Conservation (phyloP, 805 yeast species). For the Yarrowia divulgata region DNA sequence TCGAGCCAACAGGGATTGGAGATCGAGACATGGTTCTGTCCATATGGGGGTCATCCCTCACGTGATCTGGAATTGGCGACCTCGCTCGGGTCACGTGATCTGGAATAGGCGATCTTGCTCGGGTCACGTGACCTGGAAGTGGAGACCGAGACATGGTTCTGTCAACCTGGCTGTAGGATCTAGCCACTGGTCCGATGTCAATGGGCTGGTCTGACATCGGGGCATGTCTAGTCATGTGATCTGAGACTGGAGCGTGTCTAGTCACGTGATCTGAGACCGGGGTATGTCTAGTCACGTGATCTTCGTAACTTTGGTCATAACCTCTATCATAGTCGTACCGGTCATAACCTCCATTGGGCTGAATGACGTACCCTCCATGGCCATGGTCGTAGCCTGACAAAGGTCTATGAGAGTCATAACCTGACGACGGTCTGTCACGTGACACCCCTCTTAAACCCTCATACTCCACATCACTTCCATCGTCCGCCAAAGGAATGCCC, state of each 20-base stretch:
- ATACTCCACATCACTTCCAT: slow-evolving; percentile 7
- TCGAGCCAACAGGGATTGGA: no score
- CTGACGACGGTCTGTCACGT: no score
- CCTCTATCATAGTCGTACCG: neutral
- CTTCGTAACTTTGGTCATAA: neutral
- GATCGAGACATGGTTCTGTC: neutral
- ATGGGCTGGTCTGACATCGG: no score
- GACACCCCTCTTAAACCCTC: neutral
- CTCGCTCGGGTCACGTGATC: neutral
- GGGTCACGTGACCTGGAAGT: neutral
- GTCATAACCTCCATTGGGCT: neutral
- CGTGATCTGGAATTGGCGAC: neutral
- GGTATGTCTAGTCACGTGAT: slow-evolving; percentile 3
- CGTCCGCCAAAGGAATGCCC: slow-evolving; percentile 9
- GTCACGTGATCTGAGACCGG: neutral
- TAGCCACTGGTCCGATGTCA: no score
- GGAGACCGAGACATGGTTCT: neutral
- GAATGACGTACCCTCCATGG: neutral
- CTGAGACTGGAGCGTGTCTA: no score
- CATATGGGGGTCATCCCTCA: neutral
- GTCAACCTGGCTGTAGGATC: neutral
- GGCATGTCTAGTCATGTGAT: no score
- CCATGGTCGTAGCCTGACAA: neutral
- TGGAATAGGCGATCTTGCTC: neutral
- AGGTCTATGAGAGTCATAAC: no score